Evolutionary conservation across 2,329 filamentous ascomycete species (phyloP).

Genomic region (Penicillium brasilianum): DNA sequence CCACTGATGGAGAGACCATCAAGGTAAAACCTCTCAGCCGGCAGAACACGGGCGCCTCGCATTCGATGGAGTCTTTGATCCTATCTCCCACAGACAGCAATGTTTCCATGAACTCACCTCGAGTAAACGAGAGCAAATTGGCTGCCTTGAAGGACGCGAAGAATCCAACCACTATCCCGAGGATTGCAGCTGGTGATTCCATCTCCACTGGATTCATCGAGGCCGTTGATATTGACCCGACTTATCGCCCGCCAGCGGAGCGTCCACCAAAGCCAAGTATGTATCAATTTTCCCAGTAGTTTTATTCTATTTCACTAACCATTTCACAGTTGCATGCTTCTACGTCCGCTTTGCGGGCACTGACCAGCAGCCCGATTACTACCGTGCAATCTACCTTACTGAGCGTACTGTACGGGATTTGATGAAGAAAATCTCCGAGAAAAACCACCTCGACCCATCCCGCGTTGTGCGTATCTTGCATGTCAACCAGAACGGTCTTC

Average conservation of each 20-base stretch:
- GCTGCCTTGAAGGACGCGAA: constrained; percentile 22
- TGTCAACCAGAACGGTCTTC: constrained; percentile 73
- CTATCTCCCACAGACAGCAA: constrained; percentile 49
- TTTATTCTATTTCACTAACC: constrained; percentile 37
- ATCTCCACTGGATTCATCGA: constrained; percentile 83
- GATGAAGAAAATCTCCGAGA: constrained; percentile 71
- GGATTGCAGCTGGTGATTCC: constrained; percentile 28
- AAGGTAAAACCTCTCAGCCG: constrained; percentile 38
- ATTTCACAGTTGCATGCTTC: constrained; percentile 75
- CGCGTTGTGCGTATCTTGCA: constrained; percentile 74
- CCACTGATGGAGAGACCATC: constrained; percentile 37
- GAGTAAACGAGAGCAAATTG: constrained; percentile 26
- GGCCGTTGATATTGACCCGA: constrained; percentile 84
- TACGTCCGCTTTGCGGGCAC: constrained; percentile 70
- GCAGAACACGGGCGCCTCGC: constrained; percentile 39
- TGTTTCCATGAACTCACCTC: constrained; percentile 46
- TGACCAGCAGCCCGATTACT: constrained; percentile 62
- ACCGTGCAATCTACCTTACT: constrained; percentile 84
- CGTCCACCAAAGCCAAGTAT: constrained; percentile 69
- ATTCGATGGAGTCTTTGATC: constrained; percentile 39
- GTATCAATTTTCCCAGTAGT: constrained; percentile 29
- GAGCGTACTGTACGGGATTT: constrained; percentile 78
- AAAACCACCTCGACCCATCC: constrained; percentile 78
- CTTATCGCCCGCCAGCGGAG: constrained; percentile 80
- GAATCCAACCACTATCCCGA: constrained; percentile 41